Evolutionary conservation across 495 filamentous ascomycete species (phyloP).

Genomic region (Cercophora scortea): DNA sequence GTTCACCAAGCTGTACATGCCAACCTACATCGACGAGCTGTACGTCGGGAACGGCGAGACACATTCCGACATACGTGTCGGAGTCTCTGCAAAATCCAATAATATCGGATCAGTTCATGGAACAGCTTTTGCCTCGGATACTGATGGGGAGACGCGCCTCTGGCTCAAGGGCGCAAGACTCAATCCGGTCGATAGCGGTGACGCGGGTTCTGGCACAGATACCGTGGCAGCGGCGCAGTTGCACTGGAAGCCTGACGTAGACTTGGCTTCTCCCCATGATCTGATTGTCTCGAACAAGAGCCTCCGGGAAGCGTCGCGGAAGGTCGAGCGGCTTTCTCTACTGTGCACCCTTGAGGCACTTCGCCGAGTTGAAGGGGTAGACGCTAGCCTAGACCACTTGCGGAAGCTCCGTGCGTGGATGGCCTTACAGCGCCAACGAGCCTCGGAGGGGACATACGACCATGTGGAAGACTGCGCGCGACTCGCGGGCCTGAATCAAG

Average conservation of each 20-base stretch:
- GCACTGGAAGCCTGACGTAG: not conserved
- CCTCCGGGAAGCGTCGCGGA: not conserved
- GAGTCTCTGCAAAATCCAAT: not conserved
- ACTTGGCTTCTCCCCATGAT: not conserved
- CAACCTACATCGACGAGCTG: not conserved
- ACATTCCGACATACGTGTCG: no score
- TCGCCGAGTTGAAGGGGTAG: not conserved
- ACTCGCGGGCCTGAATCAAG: not conserved
- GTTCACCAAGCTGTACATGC: not conserved
- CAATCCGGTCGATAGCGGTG: no score
- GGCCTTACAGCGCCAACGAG: not conserved
- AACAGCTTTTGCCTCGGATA: not conserved
- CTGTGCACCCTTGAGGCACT: not conserved
- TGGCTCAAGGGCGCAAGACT: no score
- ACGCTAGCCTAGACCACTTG: not conserved
- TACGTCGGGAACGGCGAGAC: not conserved
- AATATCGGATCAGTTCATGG: not conserved
- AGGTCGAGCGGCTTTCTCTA: not conserved
- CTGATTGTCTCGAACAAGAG: not conserved
- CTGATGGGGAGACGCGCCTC: no score
- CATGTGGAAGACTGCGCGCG: no score
- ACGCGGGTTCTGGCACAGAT: no score
- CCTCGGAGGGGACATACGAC: not conserved
- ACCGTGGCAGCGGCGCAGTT: no score
- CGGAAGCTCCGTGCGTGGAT: not conserved